Base-by-base conservation (phyloP, 805 yeast species). In the Kurtzmaniella cleridarum region DNA sequence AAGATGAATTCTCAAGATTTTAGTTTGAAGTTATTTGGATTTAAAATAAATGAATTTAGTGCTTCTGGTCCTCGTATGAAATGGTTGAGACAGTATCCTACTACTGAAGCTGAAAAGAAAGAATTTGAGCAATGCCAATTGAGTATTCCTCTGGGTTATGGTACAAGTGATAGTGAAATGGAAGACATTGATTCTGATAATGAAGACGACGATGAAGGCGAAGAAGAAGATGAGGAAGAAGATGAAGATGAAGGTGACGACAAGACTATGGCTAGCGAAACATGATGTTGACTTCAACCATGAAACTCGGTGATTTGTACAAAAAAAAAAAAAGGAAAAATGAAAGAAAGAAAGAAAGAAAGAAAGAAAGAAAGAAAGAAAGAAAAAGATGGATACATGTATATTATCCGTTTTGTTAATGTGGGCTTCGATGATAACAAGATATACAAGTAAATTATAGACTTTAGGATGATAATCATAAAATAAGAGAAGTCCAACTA, bases 21-120 rank as follows among this genome's bases (percentile, higher is more conserved):
- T 56, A 84, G 85, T 36, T 73, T 89, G 53, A 85, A 81, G 57
- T 72, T 90, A 34, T 93, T 86, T 64, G 98, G 98, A 1, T 93
- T 93, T 69, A 77, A 76, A 49, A 71, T 93, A 23, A 78, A 84
- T 51, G 91, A 86, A 55, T 55, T 65, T 39, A 82, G 95, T 33
- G 66, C 74, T 24, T 73, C 84, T 35, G 98, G 98, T 0, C 90
- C 95, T n/a, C 75, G 98, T 50, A 93, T 93, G 98, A 76, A 75
- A 52, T 93, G 98, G 98, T 71, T 91, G 45, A 77, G 98, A 50
- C 80, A 79, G 57, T 69, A 75, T 46, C 98, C 98, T 3, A 64
- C 66, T 32, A 73, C 78, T 3, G 71, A 64, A 14, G 77, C 69
- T 32, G 90, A 84, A 51, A 60, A 75, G 49, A 71, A 65, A 37